phyloP scores from a whole-genome alignment of 768 basidiomycete species.

The Pleurotus salmoneostramineus region DNA sequence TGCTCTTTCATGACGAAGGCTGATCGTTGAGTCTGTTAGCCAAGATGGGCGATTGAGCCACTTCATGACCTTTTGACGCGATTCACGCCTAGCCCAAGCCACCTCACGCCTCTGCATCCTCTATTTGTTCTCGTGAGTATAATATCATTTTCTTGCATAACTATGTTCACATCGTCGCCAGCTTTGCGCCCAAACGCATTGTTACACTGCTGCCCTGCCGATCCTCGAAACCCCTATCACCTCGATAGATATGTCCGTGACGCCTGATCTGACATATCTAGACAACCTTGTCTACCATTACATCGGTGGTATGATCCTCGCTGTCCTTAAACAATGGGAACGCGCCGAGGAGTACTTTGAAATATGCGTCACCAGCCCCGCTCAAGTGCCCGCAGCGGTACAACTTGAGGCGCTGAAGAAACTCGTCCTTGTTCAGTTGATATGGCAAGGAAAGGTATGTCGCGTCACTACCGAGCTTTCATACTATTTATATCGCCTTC shows the following conservation, averaged over 20 bases:
- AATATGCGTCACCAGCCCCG: slow-evolving; percentile 67
- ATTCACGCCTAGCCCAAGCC: slow-evolving; percentile 51
- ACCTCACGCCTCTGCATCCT: slow-evolving; percentile 70
- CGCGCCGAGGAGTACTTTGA: slow-evolving; percentile 79
- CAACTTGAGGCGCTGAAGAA: slow-evolving; percentile 90
- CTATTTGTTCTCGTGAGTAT: slow-evolving; percentile 53
- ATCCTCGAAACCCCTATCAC: slow-evolving; percentile 63
- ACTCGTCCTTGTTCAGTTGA: slow-evolving; percentile 72
- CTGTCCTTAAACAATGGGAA: slow-evolving; percentile 60
- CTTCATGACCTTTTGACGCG: slow-evolving; percentile 57
- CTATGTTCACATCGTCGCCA: slow-evolving; percentile 20
- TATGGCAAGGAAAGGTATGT: slow-evolving; percentile 67
- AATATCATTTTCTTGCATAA: neutral
- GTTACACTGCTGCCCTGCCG: slow-evolving; percentile 55
- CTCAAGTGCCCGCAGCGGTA: slow-evolving; percentile 53
- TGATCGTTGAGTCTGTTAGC: slow-evolving; percentile 16
- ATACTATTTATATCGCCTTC: neutral
- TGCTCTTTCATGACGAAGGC: no score
- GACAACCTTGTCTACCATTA: slow-evolving; percentile 89
- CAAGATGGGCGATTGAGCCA: slow-evolving; percentile 47
- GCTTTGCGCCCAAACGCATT: slow-evolving; percentile 53
- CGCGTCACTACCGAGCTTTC: neutral
- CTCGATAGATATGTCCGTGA: slow-evolving; percentile 52
- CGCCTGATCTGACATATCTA: slow-evolving; percentile 61
- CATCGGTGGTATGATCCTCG: slow-evolving; percentile 66